Evolutionary conservation across 192 early-diverging fungal species (phyloP), one percentile per base, ranked within the genome.

Genomic region (Coemansia sp.): DNA sequence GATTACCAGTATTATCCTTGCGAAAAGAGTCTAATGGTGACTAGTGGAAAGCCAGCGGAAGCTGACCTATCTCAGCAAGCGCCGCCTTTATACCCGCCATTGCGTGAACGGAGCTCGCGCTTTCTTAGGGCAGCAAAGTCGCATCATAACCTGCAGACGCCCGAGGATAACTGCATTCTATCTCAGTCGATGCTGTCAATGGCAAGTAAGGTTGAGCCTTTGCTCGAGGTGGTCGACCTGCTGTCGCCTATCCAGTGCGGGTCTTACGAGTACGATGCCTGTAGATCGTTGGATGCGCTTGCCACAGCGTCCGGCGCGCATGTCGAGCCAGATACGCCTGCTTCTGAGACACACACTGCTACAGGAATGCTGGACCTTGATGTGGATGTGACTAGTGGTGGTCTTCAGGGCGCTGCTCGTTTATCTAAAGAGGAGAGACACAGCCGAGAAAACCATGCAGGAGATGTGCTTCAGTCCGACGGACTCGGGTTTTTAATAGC

Each of bases 151-250:
- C 48, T 80, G 59, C 60, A 18, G 8, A 61, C 50, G 7, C 20
- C 31, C 5, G 59, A 66, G 0, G 72, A 80, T 22, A 59, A 34
- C 42, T 48, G 40, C 3, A 40, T 64, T 20, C 57, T 71, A 14
- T 80, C 69, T 7, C 62, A 75, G 36, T 80, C 77, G 16, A 60
- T 80, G 34, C 36, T 80, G 28, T 74, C 77, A 25, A 56, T 80
- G 31, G 62, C 33, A 6, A 72, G 63, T 56, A 71, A 68, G 52
- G 66, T 65, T 36, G 72, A 80, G 66, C 69, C 59, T 20, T 61
- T 72, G 77, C 50, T 68, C 18, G 77, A 71, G 1, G 60, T 68
- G 4, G 65, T 66, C n/a, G 72, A 67, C 16, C 65, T 71, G 48
- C 65, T 75, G 12, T 66, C 72, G 8, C 73, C 72, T 3, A 68